A percentile compares a stretch with the other conserved stretches of the same genome.
Evolutionary conservation across 306 rosid genomes (phyloP).

Genomic region (Trifolium dubium): DNA sequence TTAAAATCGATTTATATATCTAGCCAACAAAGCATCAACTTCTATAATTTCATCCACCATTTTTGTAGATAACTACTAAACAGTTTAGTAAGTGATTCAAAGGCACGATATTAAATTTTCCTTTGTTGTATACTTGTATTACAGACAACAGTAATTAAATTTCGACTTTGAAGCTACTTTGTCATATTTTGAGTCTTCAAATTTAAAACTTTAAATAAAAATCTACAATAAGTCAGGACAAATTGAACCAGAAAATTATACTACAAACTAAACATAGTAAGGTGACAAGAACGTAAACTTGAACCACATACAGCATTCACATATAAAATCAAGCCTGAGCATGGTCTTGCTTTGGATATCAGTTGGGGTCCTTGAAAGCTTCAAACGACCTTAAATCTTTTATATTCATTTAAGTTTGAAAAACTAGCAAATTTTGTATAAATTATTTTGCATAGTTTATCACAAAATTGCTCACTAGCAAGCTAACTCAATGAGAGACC

Average conservation of each 20-base stretch:
- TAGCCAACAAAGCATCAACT: background rate
- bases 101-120: background rate
- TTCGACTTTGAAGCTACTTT: slow-evolving; percentile 2
- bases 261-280: background rate
- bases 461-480: background rate
- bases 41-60: slow-evolving; percentile 29
- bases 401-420: slow-evolving; percentile 2
- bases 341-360: slow-evolving; percentile 2
- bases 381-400: background rate
- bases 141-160: slow-evolving; percentile 11
- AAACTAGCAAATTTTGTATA: background rate
- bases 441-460: background rate
- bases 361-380: background rate
- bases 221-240: background rate
- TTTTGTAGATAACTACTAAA: background rate
- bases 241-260: slow-evolving; percentile 27
- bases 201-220: background rate
- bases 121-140: background rate
- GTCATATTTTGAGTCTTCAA: slow-evolving; percentile 11
- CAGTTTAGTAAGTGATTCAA: slow-evolving; percentile 3
- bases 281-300: background rate
- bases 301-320: background rate
- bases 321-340: background rate
- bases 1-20: background rate
- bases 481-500: background rate